Conservation (phyloP, 73 alveolate genomes). For the Halteria grandinella region DNA sequence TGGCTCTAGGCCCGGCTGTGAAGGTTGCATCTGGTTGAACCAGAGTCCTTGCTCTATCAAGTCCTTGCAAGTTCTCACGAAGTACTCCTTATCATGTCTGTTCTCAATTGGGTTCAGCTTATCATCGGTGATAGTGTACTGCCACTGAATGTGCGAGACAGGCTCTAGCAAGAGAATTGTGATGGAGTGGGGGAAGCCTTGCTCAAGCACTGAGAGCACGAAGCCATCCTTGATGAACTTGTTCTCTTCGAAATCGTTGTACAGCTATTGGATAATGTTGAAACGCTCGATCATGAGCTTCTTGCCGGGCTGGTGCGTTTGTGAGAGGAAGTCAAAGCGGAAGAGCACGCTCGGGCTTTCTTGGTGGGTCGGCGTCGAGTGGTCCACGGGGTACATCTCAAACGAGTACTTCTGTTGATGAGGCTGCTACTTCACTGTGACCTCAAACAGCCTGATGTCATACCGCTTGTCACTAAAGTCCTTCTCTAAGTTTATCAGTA, state of each 20-base stretch:
- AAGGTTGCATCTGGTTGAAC: too few relatives aligned
- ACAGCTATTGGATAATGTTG: slow-evolving; percentile 35
- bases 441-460: slow-evolving; percentile 22
- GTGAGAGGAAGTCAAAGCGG: neutral
- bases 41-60: neutral
- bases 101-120: slow-evolving; percentile 18
- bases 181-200: slow-evolving; percentile 34
- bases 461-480: slow-evolving; percentile 26
- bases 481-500: slow-evolving; percentile 15
- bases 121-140: slow-evolving; percentile 4
- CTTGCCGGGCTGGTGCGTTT: neutral
- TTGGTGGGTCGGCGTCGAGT: neutral
- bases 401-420: slow-evolving; percentile 18
- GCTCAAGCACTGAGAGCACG: slow-evolving; percentile 19
- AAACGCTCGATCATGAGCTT: slow-evolving; percentile 19
- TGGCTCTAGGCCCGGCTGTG: neutral
- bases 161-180: slow-evolving; percentile 23
- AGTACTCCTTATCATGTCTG: slow-evolving; percentile 20
- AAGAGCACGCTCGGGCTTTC: neutral
- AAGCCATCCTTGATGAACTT: slow-evolving; percentile 31
- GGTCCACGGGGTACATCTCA: slow-evolving; percentile 33
- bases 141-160: slow-evolving; percentile 30
- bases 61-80: neutral
- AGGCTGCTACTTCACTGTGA: neutral
- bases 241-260: slow-evolving; percentile 24